Evolutionary conservation across 2,329 filamentous ascomycete genomes (phyloP).

Genomic region (Alternaria atra): DNA sequence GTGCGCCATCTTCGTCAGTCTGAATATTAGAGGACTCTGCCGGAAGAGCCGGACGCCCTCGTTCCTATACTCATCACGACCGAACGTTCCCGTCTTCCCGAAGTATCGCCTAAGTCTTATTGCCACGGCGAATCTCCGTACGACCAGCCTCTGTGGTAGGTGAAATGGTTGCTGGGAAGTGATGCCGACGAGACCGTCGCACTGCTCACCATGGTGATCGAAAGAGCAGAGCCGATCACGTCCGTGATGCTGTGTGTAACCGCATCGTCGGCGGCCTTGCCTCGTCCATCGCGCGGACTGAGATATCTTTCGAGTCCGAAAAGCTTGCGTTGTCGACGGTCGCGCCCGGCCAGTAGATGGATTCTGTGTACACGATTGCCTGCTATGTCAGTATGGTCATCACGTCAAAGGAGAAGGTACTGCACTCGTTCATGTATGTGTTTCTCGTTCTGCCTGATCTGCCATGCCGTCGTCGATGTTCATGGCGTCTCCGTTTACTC

Average conservation of each 20-base stretch:
- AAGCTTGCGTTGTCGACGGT: background rate
- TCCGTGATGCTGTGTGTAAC: background rate
- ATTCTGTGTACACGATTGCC: background rate
- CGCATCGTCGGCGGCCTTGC: background rate
- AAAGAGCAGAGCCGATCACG: background rate
- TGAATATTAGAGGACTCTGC: background rate
- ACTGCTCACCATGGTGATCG: background rate
- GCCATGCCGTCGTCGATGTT: background rate
- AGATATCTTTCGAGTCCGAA: background rate
- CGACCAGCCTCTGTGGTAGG: background rate
- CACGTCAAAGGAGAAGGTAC: background rate
- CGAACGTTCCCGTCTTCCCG: background rate
- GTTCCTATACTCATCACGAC: background rate
- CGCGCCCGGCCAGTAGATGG: background rate
- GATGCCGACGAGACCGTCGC: background rate
- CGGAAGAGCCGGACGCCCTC: background rate
- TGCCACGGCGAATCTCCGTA: background rate
- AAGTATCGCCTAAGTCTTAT: background rate
- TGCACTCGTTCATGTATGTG: background rate
- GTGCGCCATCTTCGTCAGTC: background rate
- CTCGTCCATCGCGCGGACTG: background rate
- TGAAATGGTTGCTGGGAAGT: background rate
- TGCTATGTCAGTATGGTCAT: background rate
- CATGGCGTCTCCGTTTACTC: background rate
- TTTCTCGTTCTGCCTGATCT: background rate